Evolutionary conservation across 108 stramenopile genomes (phyloP).

Genomic region (Cylindrotheca fusiformis): DNA sequence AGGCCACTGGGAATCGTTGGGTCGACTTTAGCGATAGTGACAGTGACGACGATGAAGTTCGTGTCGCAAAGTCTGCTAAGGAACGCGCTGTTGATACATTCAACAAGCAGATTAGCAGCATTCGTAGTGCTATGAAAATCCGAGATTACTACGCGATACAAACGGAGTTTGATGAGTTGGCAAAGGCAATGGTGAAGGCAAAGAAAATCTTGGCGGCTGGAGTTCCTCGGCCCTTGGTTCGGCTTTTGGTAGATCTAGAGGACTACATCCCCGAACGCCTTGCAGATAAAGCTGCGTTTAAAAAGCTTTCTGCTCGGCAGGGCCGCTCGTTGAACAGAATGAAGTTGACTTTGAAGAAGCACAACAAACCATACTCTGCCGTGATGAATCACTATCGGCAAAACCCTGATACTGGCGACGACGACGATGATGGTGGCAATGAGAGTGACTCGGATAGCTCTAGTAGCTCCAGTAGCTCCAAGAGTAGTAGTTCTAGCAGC

Average conservation of each 20-base stretch:
- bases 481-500: constrained; percentile 19
- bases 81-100: constrained; percentile 89
- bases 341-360: constrained; percentile 92
- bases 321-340: constrained; percentile 92
- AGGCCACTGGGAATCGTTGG: constrained; percentile 44
- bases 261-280: constrained; percentile 75
- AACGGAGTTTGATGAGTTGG: constrained; percentile 81
- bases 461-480: constrained; percentile 21
- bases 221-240: constrained; percentile 83
- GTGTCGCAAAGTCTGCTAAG: constrained; percentile 95
- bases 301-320: constrained; percentile 90
- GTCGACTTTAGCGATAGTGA: constrained; percentile 46
- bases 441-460: constrained; percentile 32
- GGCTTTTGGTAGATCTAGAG: constrained; percentile 85
- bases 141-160: constrained; percentile 68
- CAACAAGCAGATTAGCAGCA: constrained; percentile 53
- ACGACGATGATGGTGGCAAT: constrained; percentile 32
- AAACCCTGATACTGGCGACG: constrained; percentile 61
- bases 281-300: constrained; percentile 90
- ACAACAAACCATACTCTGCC: constrained; percentile 80
- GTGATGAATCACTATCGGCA: constrained; percentile 82
- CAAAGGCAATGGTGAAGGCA: constrained; percentile 88
- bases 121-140: constrained; percentile 86
- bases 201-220: constrained; percentile 79
- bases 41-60: constrained; percentile 87